phyloP scores from a whole-genome alignment of 345 rosid genomes.

The Melastoma malabathricum region DNA sequence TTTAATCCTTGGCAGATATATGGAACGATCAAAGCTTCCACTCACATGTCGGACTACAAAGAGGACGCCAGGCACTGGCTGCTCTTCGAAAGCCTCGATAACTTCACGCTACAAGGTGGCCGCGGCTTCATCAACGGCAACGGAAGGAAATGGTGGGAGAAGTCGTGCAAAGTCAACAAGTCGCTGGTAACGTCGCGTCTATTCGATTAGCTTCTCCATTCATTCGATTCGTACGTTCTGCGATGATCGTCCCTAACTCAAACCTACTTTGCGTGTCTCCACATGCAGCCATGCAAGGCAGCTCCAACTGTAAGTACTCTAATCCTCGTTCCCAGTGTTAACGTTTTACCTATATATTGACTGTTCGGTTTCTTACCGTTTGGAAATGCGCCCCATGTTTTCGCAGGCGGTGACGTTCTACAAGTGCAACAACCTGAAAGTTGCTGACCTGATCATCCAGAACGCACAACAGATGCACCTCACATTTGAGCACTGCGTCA shows the following conservation, averaged over 20 bases:
- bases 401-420: slow-evolving; percentile 29
- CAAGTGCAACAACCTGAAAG: slow-evolving; percentile 43
- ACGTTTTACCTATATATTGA: background rate
- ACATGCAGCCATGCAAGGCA: slow-evolving; percentile 51
- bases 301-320: slow-evolving; percentile 71
- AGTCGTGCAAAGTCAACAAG: slow-evolving; percentile 75
- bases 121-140: slow-evolving; percentile 77
- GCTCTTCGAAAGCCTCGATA: slow-evolving; percentile 28
- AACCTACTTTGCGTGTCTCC: background rate
- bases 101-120: slow-evolving; percentile 55
- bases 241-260: slow-evolving; percentile 1
- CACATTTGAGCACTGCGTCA: slow-evolving; percentile 32
- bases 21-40: slow-evolving; percentile 61
- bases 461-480: slow-evolving; percentile 83
- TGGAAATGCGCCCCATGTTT: background rate
- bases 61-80: slow-evolving; percentile 44
- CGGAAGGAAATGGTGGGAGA: slow-evolving; percentile 75
- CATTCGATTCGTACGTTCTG: too few species aligned
- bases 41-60: slow-evolving; percentile 32
- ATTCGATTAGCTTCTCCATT: background rate
- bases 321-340: background rate
- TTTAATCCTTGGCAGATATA: slow-evolving; percentile 22
- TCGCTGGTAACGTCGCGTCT: slow-evolving; percentile 24
- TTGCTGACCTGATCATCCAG: slow-evolving; percentile 42
- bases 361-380: background rate